Evolutionary conservation across 2,329 filamentous ascomycete genomes (phyloP), one percentile per base, ranked within the genome.

Genomic region (Leptographium flavum): DNA sequence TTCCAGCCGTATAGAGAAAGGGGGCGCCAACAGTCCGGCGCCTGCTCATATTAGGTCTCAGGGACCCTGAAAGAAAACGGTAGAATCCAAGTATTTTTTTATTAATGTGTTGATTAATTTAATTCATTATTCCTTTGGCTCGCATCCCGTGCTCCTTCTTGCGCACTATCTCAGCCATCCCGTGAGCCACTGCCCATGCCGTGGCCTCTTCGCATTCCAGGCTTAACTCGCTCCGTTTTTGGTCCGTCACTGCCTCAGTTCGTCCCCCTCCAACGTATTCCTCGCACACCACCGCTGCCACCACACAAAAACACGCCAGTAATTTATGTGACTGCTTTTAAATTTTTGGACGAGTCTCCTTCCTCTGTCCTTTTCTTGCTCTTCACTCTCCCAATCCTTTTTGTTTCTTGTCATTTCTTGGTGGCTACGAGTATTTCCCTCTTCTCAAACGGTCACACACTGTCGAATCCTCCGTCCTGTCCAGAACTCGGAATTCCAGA

Each of bases 281-380:
- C 19, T 32, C 43, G 33, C 43, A 39, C 47, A 46, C 47, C n/a
- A 43, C 43, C 47, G 46, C 47, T 33, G 31, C 36, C 46, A 28
- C 46, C 45, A 40, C 31, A 47, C 31, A 45, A 44, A 41, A 41
- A 47, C 48, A 47, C 47, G 42, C 47, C 45, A 43, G 47, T 45
- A 45, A 46, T 42, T 45, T 21, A 42, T 40, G 32, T 39, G 48
- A 33, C 35, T 44, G 17, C 21, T 28, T 42, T 46, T n/a, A n/a
- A 43, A 43, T 47, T 47, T 40, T 47, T 49, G 45, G 43, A 23
- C 19, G 45, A 27, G 22, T 42, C 41, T 47, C 30, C 17, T 45
- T n/a, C n/a, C n/a, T n/a, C n/a, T n/a, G n/a, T n/a, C n/a, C n/a
- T 37, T 38, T 28, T 45, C 33, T 32, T 43, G 21, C 35, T 37